Conservation (phyloP, 2,329 filamentous ascomycete species). For the Cytospora piceicola region DNA sequence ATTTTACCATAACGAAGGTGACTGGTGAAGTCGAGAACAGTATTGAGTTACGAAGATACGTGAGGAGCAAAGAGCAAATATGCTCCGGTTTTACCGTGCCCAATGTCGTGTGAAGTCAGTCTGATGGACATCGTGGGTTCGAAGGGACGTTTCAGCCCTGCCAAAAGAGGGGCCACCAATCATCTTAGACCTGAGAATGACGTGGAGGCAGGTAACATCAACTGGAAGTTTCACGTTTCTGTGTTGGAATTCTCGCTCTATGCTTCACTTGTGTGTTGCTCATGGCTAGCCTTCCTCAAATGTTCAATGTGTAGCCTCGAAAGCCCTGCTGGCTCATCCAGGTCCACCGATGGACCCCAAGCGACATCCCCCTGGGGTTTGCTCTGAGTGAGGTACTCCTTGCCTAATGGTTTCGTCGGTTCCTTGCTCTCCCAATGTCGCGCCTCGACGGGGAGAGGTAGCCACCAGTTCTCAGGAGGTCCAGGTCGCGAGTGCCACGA, state of each 20-base stretch:
- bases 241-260: background rate
- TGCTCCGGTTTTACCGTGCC: background rate
- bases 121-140: background rate
- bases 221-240: background rate
- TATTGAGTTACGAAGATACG: background rate
- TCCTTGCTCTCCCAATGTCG: slow-evolving; percentile 46
- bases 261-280: slow-evolving; percentile 6
- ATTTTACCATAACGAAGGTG: background rate
- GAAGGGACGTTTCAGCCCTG: slow-evolving; percentile 4
- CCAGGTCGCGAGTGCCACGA: slow-evolving; percentile 70
- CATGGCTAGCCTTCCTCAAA: slow-evolving; percentile 34
- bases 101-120: background rate
- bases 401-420: slow-evolving; percentile 32
- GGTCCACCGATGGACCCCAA: slow-evolving; percentile 46
- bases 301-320: slow-evolving; percentile 41
- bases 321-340: slow-evolving; percentile 50
- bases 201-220: background rate
- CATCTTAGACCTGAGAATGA: slow-evolving; percentile 27
- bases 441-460: slow-evolving; percentile 64
- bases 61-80: background rate
- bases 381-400: slow-evolving; percentile 22
- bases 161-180: slow-evolving; percentile 27
- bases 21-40: background rate
- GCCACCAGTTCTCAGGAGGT: slow-evolving; percentile 62
- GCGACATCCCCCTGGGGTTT: slow-evolving; percentile 41